phyloP scores from a whole-genome alignment of 192 early-diverging fungal genomes.

The Podila verticillata region DNA sequence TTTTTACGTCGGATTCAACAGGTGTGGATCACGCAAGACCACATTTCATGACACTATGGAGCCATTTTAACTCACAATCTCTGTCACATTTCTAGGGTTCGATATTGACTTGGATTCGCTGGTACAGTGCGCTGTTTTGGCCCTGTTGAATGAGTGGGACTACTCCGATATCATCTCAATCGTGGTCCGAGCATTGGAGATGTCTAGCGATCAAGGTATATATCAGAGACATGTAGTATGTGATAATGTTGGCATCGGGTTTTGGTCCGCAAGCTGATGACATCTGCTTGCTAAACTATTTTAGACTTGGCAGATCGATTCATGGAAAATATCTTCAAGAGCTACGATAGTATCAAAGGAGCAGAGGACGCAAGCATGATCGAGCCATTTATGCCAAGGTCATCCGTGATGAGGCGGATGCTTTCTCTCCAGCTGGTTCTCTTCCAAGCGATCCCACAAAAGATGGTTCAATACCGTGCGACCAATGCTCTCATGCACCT shows the following conservation, averaged over 20 bases:
- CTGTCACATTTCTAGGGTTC: constrained; percentile 4
- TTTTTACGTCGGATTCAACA: constrained; percentile 16
- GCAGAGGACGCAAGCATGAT: constrained; percentile 29
- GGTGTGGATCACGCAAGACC: neutral
- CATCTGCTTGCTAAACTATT: neutral
- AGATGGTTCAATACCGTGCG: constrained; percentile 31
- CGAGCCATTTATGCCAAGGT: constrained; percentile 37
- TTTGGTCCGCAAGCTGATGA: too few species aligned
- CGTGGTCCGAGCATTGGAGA: constrained; percentile 17
- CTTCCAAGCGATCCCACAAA: constrained; percentile 32
- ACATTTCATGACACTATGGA: neutral
- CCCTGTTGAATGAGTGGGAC: constrained; percentile 42
- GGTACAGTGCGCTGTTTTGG: constrained; percentile 22
- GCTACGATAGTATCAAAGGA: constrained; percentile 36
- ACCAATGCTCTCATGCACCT: constrained; percentile 36
- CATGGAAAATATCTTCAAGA: constrained; percentile 36
- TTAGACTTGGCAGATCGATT: constrained; percentile 40
- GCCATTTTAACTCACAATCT: neutral
- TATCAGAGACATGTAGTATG: neutral
- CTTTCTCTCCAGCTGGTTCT: constrained; percentile 37
- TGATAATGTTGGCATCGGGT: too few species aligned
- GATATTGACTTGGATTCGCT: constrained; percentile 29
- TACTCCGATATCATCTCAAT: constrained; percentile 42
- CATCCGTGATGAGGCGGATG: constrained; percentile 36
- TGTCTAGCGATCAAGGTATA: constrained; percentile 18